A percentile compares a stretch with the other conserved stretches of the same genome.
Conservation (phyloP, 306 rosid species). For the Begonia peltatifolia region DNA sequence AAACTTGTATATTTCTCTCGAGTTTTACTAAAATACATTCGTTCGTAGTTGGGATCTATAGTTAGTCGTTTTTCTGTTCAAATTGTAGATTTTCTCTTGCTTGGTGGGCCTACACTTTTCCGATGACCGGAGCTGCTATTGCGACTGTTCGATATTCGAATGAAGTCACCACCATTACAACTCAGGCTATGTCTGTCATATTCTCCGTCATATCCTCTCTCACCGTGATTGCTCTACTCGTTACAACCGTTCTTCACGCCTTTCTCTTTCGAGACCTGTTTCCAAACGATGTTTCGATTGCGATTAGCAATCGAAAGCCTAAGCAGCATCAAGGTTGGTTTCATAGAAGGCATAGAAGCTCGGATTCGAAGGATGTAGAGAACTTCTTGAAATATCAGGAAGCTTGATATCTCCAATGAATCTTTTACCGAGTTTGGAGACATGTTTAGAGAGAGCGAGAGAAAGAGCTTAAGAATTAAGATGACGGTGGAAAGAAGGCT, state of each 20-base stretch:
- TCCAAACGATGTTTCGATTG: slow-evolving; percentile 88
- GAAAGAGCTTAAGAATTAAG: not conserved
- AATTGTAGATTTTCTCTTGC: slow-evolving; percentile 63
- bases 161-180: slow-evolving; percentile 36
- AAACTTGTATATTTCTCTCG: not conserved
- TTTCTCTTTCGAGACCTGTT: slow-evolving; percentile 62
- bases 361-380: slow-evolving; percentile 39
- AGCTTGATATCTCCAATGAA: no score
- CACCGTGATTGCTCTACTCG: slow-evolving; percentile 36
- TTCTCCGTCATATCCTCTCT: slow-evolving; percentile 39
- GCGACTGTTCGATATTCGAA: slow-evolving; percentile 75
- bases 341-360: slow-evolving; percentile 27
- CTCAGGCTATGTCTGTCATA: slow-evolving; percentile 36
- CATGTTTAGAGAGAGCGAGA: no score
- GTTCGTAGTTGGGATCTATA: slow-evolving; percentile 4
- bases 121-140: slow-evolving; percentile 96
- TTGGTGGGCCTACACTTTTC: slow-evolving; percentile 99
- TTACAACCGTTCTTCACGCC: slow-evolving; percentile 54
- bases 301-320: slow-evolving; percentile 60
- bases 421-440: no score
- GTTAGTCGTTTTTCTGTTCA: slow-evolving; percentile 6
- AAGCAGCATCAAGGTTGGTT: slow-evolving; percentile 47
- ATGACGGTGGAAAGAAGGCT: no score
- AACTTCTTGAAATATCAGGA: slow-evolving; percentile 39
- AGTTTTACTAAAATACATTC: not conserved